Percentiles rank a stretch among this genome's conserved stretches.
Evolutionary conservation across 345 rosid species (phyloP).

Genomic region (Barbarea vulgaris): DNA sequence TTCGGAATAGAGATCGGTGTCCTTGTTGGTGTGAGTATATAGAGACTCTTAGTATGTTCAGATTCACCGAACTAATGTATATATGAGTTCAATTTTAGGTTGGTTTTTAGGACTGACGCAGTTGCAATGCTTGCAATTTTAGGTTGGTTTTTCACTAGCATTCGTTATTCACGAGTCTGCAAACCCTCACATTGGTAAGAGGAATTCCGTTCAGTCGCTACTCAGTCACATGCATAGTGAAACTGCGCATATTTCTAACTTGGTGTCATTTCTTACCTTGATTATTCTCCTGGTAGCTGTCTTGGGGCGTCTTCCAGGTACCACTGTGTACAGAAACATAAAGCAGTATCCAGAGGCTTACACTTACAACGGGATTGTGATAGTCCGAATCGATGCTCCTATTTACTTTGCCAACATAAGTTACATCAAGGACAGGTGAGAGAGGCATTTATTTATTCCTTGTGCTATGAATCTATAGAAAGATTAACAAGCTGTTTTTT

Average conservation of each 20-base stretch:
- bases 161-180: conserved; percentile 99
- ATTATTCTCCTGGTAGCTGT: conserved; percentile 62
- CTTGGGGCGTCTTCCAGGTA: conserved; percentile 98
- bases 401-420: conserved; percentile 97
- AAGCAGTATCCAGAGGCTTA: conserved; percentile 96
- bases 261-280: neutral
- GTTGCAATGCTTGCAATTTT: conserved; percentile 39
- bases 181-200: conserved; percentile 96
- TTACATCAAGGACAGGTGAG: conserved; percentile 86
- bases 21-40: conserved; percentile 85
- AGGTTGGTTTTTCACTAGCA: conserved; percentile 96
- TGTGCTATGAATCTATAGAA: conserved; percentile 18
- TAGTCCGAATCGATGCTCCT: conserved; percentile 91
- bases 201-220: neutral
- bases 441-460: conserved; percentile 9
- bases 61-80: neutral
- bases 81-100: conserved; percentile 55
- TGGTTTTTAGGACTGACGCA: conserved; percentile 52
- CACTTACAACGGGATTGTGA: conserved; percentile 90
- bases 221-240: conserved; percentile 2
- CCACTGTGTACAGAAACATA: conserved; percentile 89
- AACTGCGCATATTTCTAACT: conserved; percentile 9
- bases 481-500: conserved; percentile 13
- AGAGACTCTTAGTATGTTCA: conserved; percentile 18
- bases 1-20: conserved; percentile 98